These are phyloP conservation scores for Linnemannia exigua DNA, from an alignment of 192 early-diverging fungal species.

Conservation along the genomic window DNA sequence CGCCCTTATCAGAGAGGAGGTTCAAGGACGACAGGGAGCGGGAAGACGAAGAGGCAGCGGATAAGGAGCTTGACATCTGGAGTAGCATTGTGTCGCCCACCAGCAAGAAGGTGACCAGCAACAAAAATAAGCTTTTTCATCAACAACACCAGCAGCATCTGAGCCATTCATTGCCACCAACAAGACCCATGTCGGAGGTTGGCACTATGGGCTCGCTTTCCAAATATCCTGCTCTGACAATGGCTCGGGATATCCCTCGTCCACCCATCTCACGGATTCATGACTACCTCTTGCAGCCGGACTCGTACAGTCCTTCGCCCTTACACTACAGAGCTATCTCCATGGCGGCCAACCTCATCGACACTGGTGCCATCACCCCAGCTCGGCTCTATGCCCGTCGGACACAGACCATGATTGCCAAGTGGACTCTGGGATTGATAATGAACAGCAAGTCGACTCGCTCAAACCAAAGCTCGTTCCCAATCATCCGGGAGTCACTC, in stretches of 20 bases:
- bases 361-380: constrained; percentile 52
- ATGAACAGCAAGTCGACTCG: constrained; percentile 40
- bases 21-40: neutral
- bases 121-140: neutral
- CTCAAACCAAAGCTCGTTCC: constrained; percentile 21
- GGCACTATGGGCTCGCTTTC: constrained; percentile 9
- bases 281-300: constrained; percentile 38
- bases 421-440: constrained; percentile 49
- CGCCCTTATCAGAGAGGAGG: constrained; percentile 7
- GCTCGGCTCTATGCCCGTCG: constrained; percentile 45
- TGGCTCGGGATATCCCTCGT: constrained; percentile 46
- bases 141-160: no score
- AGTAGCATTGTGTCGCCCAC: constrained; percentile 9
- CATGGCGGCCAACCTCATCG: constrained; percentile 51
- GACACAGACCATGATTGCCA: constrained; percentile 56
- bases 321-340: constrained; percentile 50
- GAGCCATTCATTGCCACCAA: neutral
- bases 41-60: neutral
- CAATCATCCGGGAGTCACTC: constrained; percentile 35
- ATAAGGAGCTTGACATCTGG: constrained; percentile 28
- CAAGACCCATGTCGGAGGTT: constrained; percentile 45
- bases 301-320: constrained; percentile 48
- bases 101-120: neutral
- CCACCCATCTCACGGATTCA: constrained; percentile 51
- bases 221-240: constrained; percentile 34